Evolutionary conservation across 805 yeast genomes (phyloP).

Genomic region (Metschnikowia lochheadii): DNA sequence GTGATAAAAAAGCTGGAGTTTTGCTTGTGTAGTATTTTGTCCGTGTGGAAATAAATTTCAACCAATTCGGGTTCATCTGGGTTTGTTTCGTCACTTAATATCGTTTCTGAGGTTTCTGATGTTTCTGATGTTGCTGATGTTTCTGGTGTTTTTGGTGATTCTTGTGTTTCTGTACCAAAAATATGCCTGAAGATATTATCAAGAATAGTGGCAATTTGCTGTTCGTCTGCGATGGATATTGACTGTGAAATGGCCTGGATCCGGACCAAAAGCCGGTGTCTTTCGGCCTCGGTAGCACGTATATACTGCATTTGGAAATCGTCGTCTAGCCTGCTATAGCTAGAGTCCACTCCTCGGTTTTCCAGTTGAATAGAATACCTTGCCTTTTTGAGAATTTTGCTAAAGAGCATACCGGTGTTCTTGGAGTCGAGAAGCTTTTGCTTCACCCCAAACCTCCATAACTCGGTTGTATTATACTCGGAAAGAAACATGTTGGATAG

Average conservation of each 20-base stretch:
- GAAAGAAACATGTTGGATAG: slow-evolving; percentile 5
- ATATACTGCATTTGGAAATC: slow-evolving; percentile 15
- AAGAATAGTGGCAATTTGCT: slow-evolving; percentile 16
- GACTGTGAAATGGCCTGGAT: slow-evolving; percentile 29
- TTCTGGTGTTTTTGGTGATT: background rate
- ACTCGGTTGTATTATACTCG: slow-evolving; percentile 12
- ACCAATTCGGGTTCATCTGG: too few species aligned
- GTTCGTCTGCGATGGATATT: slow-evolving; percentile 21
- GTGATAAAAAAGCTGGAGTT: slow-evolving; percentile 1
- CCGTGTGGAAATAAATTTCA: too few species aligned
- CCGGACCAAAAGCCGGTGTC: slow-evolving; percentile 23
- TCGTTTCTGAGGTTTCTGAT: too few species aligned
- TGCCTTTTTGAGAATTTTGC: slow-evolving; percentile 11
- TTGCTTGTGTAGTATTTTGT: too few species aligned
- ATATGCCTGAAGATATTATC: slow-evolving; percentile 11
- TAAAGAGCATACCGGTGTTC: slow-evolving; percentile 11
- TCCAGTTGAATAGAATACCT: slow-evolving; percentile 11
- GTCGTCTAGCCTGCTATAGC: slow-evolving; percentile 1
- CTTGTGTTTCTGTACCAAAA: slow-evolving; percentile 7
- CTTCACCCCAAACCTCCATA: slow-evolving; percentile 14
- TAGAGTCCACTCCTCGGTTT: background rate
- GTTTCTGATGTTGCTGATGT: background rate
- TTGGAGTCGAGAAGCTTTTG: slow-evolving; percentile 9
- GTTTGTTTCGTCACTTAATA: too few species aligned
- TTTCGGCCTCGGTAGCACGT: slow-evolving; percentile 16